Evolutionary conservation across 2,329 filamentous ascomycete species (phyloP).

Genomic region (Graphilbum sp.): DNA sequence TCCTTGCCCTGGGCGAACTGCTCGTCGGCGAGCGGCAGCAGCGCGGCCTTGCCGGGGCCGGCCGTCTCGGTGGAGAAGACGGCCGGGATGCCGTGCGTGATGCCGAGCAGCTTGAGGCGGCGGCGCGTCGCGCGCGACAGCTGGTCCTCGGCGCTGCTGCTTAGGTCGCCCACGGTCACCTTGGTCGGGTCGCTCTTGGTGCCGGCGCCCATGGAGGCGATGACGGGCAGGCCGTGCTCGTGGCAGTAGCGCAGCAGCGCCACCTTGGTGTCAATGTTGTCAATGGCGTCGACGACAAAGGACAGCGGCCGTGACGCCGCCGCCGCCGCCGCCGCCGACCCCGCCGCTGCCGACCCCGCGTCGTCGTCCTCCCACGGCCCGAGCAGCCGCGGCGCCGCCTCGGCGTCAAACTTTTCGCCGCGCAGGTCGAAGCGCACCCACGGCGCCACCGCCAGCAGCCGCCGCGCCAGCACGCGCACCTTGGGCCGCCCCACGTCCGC

Average conservation of each 20-base stretch:
- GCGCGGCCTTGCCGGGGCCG: slow-evolving; percentile 75
- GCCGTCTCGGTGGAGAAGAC: slow-evolving; percentile 88
- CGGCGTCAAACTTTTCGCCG: slow-evolving; percentile 65
- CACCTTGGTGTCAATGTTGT: slow-evolving; percentile 97
- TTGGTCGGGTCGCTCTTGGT: slow-evolving; percentile 79
- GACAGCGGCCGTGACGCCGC: slow-evolving; percentile 34
- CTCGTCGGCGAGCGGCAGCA: slow-evolving; percentile 74
- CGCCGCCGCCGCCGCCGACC: slow-evolving; percentile 23
- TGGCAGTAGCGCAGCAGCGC: slow-evolving; percentile 78
- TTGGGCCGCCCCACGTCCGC: slow-evolving; percentile 89
- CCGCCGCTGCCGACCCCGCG: no score
- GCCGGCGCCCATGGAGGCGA: slow-evolving; percentile 90
- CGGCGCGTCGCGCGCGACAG: slow-evolving; percentile 73
- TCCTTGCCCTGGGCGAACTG: slow-evolving; percentile 63
- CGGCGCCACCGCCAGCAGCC: slow-evolving; percentile 73
- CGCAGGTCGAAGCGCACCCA: slow-evolving; percentile 83
- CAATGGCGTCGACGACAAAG: slow-evolving; percentile 92
- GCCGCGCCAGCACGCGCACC: slow-evolving; percentile 64
- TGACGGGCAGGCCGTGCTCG: slow-evolving; percentile 59
- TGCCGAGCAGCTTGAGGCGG: slow-evolving; percentile 58
- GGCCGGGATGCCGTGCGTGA: slow-evolving; percentile 73
- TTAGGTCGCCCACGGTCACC: slow-evolving; percentile 84
- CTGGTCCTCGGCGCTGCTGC: slow-evolving; percentile 70
- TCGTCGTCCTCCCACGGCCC: slow-evolving; percentile 43
- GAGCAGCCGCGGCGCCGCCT: slow-evolving; percentile 50